These are phyloP conservation scores for Melanomma pulvis-pyrius DNA, from an alignment of 495 filamentous ascomycete genomes.

Conservation along the genomic window DNA sequence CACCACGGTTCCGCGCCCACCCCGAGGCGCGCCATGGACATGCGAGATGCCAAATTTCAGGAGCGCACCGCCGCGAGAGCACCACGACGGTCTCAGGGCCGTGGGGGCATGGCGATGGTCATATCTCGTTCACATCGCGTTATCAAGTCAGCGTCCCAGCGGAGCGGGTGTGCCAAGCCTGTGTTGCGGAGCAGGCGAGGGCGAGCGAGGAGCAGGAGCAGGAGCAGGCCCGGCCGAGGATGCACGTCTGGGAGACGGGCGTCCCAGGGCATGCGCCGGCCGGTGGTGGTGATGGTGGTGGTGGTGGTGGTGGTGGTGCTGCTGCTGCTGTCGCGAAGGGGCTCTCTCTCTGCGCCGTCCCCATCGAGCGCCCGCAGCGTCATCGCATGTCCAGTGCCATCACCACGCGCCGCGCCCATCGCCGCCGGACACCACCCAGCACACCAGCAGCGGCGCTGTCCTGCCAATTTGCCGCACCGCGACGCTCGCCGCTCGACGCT, in stretches of 20 bases:
- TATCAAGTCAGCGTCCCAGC: constrained; percentile 23
- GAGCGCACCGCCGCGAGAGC: not conserved
- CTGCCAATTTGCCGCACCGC: not conserved
- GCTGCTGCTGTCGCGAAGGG: not conserved
- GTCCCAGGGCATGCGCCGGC: constrained; percentile 2
- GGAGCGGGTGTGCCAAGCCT: constrained; percentile 29
- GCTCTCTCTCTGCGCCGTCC: not conserved
- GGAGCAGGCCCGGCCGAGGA: constrained; percentile 16
- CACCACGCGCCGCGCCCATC: not conserved
- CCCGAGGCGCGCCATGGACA: not conserved
- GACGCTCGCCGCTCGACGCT: not conserved
- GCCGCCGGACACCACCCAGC: too few relatives aligned
- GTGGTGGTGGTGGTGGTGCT: not conserved
- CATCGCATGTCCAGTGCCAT: not conserved
- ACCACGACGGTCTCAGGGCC: constrained; percentile 8
- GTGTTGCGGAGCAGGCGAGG: constrained; percentile 19
- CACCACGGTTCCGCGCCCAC: not conserved
- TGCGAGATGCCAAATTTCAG: constrained; percentile 2
- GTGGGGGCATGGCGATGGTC: constrained; percentile 28
- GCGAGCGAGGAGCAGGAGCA: too few relatives aligned
- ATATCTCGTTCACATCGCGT: constrained; percentile 24
- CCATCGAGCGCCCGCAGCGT: not conserved
- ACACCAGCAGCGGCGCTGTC: too few relatives aligned
- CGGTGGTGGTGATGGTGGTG: not conserved
- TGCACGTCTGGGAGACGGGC: not conserved